Conservation (phyloP, 352 stramenopile species). For the Phytopythium vexans region DNA sequence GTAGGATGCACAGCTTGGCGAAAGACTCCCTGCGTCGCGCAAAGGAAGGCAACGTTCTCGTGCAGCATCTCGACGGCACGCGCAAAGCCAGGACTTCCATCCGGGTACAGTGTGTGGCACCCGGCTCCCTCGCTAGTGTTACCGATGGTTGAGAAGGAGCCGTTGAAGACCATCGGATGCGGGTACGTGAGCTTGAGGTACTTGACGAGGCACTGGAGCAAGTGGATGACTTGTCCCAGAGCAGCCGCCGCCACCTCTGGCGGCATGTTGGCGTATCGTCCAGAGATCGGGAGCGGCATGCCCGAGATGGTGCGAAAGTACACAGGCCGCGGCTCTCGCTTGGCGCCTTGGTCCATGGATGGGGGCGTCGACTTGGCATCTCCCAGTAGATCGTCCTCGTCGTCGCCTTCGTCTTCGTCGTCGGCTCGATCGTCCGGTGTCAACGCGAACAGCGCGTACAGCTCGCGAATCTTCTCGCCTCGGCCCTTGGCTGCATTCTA, state of each 20-base stretch:
- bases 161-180: slow-evolving; percentile 83
- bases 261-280: slow-evolving; percentile 65
- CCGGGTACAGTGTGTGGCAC: slow-evolving; percentile 82
- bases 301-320: slow-evolving; percentile 68
- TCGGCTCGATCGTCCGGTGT: neutral
- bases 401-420: neutral
- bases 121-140: slow-evolving; percentile 71
- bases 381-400: neutral
- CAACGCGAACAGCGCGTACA: slow-evolving; percentile 64
- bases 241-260: slow-evolving; percentile 70
- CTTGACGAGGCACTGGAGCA: slow-evolving; percentile 67
- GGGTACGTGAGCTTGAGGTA: slow-evolving; percentile 70
- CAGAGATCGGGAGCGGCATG: slow-evolving; percentile 69
- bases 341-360: neutral
- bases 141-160: slow-evolving; percentile 86
- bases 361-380: neutral
- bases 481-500: slow-evolving; percentile 65
- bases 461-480: slow-evolving; percentile 62
- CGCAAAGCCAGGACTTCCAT: slow-evolving; percentile 74
- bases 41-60: slow-evolving; percentile 72
- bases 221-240: slow-evolving; percentile 71
- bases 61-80: slow-evolving; percentile 71
- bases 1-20: slow-evolving; percentile 33
- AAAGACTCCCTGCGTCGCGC: slow-evolving; percentile 40
- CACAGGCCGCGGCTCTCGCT: slow-evolving; percentile 4